These are phyloP conservation scores for Colletotrichum higginsianum DNA, from an alignment of 2,329 filamentous ascomycete species.

Conservation along the genomic window DNA sequence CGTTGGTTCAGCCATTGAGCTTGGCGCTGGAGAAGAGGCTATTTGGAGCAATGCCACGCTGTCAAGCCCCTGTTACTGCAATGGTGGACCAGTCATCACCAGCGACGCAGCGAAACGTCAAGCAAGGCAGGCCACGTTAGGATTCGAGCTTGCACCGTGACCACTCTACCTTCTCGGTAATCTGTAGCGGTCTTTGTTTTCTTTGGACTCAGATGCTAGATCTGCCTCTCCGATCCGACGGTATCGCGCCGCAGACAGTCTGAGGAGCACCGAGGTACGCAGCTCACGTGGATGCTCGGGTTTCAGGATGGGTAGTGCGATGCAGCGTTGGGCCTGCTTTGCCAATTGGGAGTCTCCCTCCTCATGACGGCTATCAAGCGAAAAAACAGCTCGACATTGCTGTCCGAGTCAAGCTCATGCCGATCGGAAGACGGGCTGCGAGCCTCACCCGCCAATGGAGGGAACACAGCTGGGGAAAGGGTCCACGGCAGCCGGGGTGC, in stretches of 20 bases:
- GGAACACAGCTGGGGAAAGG: slow-evolving; percentile 1
- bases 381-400: slow-evolving; percentile 14
- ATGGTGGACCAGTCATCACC: slow-evolving; percentile 9
- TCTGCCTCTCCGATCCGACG: slow-evolving; percentile 4
- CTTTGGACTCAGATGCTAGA: not conserved
- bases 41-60: slow-evolving; percentile 26
- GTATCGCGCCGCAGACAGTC: not conserved
- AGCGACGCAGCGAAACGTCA: slow-evolving; percentile 14
- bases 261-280: not conserved
- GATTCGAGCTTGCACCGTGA: not conserved
- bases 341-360: slow-evolving; percentile 14
- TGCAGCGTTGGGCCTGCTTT: slow-evolving; percentile 26
- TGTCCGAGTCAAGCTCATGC: slow-evolving; percentile 37
- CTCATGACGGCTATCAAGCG: slow-evolving; percentile 10
- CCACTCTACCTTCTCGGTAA: not conserved
- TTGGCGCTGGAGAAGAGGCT: slow-evolving; percentile 3
- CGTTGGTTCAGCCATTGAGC: slow-evolving; percentile 12
- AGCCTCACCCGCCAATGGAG: slow-evolving; percentile 21
- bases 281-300: slow-evolving; percentile 19
- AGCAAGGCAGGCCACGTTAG: not conserved
- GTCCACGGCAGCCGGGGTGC: slow-evolving; percentile 20
- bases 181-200: too few relatives aligned
- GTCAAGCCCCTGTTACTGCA: slow-evolving; percentile 15
- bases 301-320: slow-evolving; percentile 29
- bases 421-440: slow-evolving; percentile 20